Percentiles rank a stretch among this genome's conserved stretches.
These are phyloP conservation scores for Trichoderma atroviride DNA, from an alignment of 2,329 filamentous ascomycete species.

Conservation along the genomic window DNA sequence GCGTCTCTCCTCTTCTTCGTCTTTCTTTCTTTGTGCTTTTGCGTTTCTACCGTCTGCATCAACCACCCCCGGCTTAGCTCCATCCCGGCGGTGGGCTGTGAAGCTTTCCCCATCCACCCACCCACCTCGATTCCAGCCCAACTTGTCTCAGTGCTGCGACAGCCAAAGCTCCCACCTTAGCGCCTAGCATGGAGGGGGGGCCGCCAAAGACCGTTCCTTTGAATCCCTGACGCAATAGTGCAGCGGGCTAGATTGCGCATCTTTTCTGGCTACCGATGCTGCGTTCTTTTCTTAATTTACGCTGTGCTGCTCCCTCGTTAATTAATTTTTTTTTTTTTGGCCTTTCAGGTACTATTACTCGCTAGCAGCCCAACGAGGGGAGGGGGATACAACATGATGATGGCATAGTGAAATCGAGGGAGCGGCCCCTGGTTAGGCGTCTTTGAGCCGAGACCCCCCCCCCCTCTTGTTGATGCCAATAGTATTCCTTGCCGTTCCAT, in stretches of 20 bases:
- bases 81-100: constrained; percentile 1
- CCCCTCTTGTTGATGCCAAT: neutral
- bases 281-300: constrained; percentile 4
- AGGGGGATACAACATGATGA: constrained; percentile 4
- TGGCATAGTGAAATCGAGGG: constrained; percentile 12
- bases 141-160: neutral
- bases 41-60: neutral
- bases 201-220: neutral
- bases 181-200: neutral
- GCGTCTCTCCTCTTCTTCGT: neutral
- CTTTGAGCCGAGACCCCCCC: neutral
- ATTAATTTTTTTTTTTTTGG: neutral
- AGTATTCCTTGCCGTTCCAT: neutral
- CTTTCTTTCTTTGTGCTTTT: neutral
- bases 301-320: neutral
- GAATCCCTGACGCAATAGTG: constrained; percentile 26
- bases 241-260: constrained; percentile 9
- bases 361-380: neutral
- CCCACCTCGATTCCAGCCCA: constrained; percentile 17
- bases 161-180: neutral
- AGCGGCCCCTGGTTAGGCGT: constrained; percentile 4
- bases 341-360: neutral
- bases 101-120: constrained; percentile 8
- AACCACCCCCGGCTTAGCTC: neutral
- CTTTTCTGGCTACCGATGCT: neutral